Base-by-base conservation (phyloP, 2,329 filamentous ascomycete genomes). In the Neoascochyta sp. region DNA sequence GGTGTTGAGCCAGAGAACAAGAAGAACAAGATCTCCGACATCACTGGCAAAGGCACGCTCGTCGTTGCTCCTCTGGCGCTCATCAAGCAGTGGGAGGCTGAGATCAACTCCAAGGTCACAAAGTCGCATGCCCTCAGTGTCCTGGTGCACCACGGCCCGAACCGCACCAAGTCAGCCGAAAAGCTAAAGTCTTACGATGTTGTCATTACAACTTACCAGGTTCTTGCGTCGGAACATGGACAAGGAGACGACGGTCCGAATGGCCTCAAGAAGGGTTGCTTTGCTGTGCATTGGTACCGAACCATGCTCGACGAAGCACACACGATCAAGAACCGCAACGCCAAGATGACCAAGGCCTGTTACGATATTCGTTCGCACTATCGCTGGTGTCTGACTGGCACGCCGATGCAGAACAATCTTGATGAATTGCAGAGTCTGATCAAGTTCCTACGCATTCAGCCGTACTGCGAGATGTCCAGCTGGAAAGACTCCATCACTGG, bases 361-460 rank as follows among this genome's bases (percentile, higher is more conserved):
- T 98, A 82, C 57, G 86, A 86, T 2, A 66, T 98, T 17, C 73
- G 82, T 16, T 81, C 86, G 12, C 83, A 92, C 59, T 96, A 95
- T 53, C 76, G 92, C 39, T 98, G 92, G 92, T 96, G 92, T 56
- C 67, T 98, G 40, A 95, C 89, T 1, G 92, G 92, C 30, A 98
- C 92, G 2, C 92, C 92, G 0, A 88, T 98, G 82, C 92, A 98
- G 59, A 98, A 98, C 65, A 96, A 95, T 51, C 76, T 98, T 5
- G 92, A 98, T 45, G 92, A 98, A 63, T 69, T 98, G 29, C 92
- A 98, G 57, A 94, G 87, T 46, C 68, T 98, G 31, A 86, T 98
- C 60, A 86, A 82, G 40, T 98, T 98, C 62, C 72, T 98, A 20
- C 81, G 86, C 10, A 95, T 98, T 56, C 83, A 85, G 47, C 92